Base-by-base conservation (phyloP, 2,329 filamentous ascomycete species). In the Lasiodiplodia theobromae region DNA sequence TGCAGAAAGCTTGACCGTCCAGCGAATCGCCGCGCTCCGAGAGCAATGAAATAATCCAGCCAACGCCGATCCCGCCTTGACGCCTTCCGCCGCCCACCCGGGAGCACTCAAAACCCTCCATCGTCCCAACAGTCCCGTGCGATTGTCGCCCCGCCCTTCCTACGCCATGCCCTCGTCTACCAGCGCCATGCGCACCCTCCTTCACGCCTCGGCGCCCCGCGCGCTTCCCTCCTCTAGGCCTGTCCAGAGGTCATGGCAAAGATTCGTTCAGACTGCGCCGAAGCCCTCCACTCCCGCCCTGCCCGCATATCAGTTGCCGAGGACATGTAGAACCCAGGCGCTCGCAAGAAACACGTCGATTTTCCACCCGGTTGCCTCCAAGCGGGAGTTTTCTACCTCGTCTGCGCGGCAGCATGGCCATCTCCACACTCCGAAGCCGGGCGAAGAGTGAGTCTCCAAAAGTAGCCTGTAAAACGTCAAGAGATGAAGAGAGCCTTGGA, bases 371-470 rank as follows among this genome's bases (percentile, higher is more conserved):
- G 44, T 69, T 56, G 71, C 64, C 21, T 57, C 68, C 49, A 73
- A 71, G 54, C 75, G 90, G 75, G 79, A 78, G 66, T 96, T 97
- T 78, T 91, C 91, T 52, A 87, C 86, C 12, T 90, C 90, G 4
- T 77, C 87, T 12, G 76, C 83, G 68, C 80, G 82, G 66, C 82
- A 79, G 62, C 96, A 99, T 80, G 93, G 92, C 57, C 93, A 98
- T 79, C 82, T 97, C 73, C 88, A 90, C 68, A 87, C 92, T 37
- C 95, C 96, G 2, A 95, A 94, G 81, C 88, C 93, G 0, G 96
- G 96, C 58, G 93, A 98, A 86, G 96, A 97, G 93, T 96, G 84
- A 77, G 91, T 82, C 65, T 44, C 58, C 49, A 23, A 14, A n/a
- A 8, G 47, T 12, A 16, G 37, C 4, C 4, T 34, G 31, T 18